Percentiles rank a stretch among this genome's conserved stretches.
Conservation (phyloP, 306 rosid species). For the Arachis stenosperma region DNA sequence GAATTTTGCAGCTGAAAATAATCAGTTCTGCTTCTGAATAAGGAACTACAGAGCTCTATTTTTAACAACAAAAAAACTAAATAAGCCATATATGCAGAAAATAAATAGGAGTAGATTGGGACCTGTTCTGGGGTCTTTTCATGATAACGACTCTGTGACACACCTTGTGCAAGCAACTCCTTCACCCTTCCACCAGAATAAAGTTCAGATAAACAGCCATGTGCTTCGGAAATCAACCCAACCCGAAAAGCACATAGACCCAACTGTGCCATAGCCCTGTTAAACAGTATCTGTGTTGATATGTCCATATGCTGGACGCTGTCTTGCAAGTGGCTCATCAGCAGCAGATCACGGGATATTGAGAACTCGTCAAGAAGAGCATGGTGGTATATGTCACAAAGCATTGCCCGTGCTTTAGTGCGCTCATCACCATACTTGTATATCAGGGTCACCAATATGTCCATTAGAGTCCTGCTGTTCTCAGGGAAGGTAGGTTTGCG, state of each 20-base stretch:
- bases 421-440: slow-evolving; percentile 92
- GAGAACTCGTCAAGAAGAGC: slow-evolving; percentile 87
- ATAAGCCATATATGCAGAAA: too few relatives aligned
- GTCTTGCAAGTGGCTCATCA: slow-evolving; percentile 98
- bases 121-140: slow-evolving; percentile 99
- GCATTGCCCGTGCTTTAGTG: slow-evolving; percentile 96
- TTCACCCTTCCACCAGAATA: slow-evolving; percentile 99
- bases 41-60: too few relatives aligned
- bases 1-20: too few relatives aligned
- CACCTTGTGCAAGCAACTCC: slow-evolving; percentile 97
- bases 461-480: slow-evolving; percentile 82
- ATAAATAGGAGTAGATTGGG: not conserved
- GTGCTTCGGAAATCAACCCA: slow-evolving; percentile 81
- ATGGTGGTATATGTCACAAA: slow-evolving; percentile 96
- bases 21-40: too few relatives aligned
- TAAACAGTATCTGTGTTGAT: slow-evolving; percentile 92
- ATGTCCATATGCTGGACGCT: slow-evolving; percentile 88
- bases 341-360: slow-evolving; percentile 80
- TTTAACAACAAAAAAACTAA: too few relatives aligned
- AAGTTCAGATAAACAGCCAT: slow-evolving; percentile 88
- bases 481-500: slow-evolving; percentile 88
- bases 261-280: slow-evolving; percentile 93
- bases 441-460: slow-evolving; percentile 72
- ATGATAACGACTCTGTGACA: slow-evolving; percentile 89
- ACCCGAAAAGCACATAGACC: slow-evolving; percentile 90